A percentile compares a stretch with the other conserved stretches of the same genome.
Evolutionary conservation across 1,284 basidiomycete genomes (phyloP).

Genomic region (Leccinum glutinopallens): DNA sequence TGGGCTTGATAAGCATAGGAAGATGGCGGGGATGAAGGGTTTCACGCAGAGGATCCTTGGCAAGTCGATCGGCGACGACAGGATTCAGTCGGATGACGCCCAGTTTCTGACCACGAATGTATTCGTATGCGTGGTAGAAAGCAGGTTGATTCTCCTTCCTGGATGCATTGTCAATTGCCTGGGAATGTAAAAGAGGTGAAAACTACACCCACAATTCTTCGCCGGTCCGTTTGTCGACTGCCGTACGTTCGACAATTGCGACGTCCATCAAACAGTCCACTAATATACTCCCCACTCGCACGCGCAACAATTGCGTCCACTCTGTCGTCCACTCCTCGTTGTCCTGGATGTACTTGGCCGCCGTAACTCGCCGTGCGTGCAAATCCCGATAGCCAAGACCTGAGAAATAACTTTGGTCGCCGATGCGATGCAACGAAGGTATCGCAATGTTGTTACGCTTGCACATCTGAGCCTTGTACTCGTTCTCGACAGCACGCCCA

Average conservation of each 20-base stretch:
- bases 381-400: slow-evolving; percentile 58
- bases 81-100: slow-evolving; percentile 92
- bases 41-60: slow-evolving; percentile 75
- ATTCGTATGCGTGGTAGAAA: slow-evolving; percentile 93
- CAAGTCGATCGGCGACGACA: slow-evolving; percentile 76
- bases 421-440: slow-evolving; percentile 41
- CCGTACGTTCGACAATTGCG: slow-evolving; percentile 75
- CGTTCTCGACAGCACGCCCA: slow-evolving; percentile 85
- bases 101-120: slow-evolving; percentile 87
- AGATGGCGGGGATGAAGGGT: slow-evolving; percentile 91
- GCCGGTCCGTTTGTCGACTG: slow-evolving; percentile 55
- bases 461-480: slow-evolving; percentile 86
- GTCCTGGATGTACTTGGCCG: slow-evolving; percentile 66
- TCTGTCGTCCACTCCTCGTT: slow-evolving; percentile 73
- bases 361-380: slow-evolving; percentile 60
- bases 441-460: slow-evolving; percentile 63
- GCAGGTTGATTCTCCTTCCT: slow-evolving; percentile 88
- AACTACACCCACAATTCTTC: slow-evolving; percentile 54
- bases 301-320: slow-evolving; percentile 81
- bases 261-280: slow-evolving; percentile 85
- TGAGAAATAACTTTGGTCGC: slow-evolving; percentile 55
- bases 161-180: slow-evolving; percentile 6
- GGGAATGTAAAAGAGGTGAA: no score
- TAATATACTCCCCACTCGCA: slow-evolving; percentile 83
- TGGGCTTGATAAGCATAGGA: slow-evolving; percentile 93